Evolutionary conservation across 2,329 filamentous ascomycete genomes (phyloP).

Genomic region (Pezicula rhizophila): DNA sequence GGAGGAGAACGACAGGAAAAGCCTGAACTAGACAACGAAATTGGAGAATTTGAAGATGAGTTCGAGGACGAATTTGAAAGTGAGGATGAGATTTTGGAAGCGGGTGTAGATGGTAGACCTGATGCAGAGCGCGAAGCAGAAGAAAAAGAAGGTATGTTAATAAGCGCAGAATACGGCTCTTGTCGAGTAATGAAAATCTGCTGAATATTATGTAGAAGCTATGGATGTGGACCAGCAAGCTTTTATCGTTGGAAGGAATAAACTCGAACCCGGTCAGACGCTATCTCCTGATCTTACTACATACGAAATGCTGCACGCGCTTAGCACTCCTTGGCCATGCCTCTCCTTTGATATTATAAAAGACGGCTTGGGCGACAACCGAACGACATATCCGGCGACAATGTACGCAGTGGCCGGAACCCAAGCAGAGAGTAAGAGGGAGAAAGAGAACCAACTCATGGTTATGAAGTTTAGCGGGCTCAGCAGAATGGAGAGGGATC

Average conservation of each 20-base stretch:
- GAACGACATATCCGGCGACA: constrained; percentile 89
- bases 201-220: constrained; percentile 44
- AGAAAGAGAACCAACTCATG: constrained; percentile 88
- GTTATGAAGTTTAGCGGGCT: constrained; percentile 94
- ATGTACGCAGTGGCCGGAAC: constrained; percentile 94
- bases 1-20: constrained; percentile 54
- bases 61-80: constrained; percentile 90
- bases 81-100: constrained; percentile 87
- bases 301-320: constrained; percentile 94
- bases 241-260: constrained; percentile 92
- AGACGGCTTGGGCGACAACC: constrained; percentile 80
- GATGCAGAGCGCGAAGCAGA: constrained; percentile 91
- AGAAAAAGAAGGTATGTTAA: constrained; percentile 60
- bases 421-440: constrained; percentile 70
- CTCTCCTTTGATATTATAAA: constrained; percentile 89
- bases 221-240: constrained; percentile 95
- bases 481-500: constrained; percentile 73
- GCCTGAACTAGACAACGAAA: constrained; percentile 60
- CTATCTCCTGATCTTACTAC: constrained; percentile 87
- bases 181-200: constrained; percentile 6
- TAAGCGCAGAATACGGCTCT: constrained; percentile 4
- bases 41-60: constrained; percentile 89
- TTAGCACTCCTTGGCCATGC: constrained; percentile 94
- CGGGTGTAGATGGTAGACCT: constrained; percentile 85
- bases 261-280: constrained; percentile 84